These are phyloP conservation scores for Metschnikowia continentalis DNA, from an alignment of 805 yeast species.

Conservation along the genomic window DNA sequence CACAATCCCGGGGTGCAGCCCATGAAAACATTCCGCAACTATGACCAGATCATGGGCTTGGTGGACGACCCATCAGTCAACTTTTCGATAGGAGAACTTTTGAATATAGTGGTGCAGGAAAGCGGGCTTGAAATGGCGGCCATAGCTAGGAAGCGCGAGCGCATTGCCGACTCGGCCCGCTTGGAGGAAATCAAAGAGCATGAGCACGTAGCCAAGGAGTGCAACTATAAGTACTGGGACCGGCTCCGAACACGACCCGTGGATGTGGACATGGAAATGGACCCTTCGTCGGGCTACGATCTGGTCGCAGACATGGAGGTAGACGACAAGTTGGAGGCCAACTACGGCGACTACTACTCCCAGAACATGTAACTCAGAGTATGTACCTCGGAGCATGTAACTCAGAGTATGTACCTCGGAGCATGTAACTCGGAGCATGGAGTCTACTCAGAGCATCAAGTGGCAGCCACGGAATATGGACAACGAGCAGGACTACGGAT, in stretches of 20 bases:
- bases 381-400: no score
- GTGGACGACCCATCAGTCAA: conserved; percentile 16
- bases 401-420: no score
- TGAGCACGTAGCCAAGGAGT: conserved; percentile 17
- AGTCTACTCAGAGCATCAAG: no score
- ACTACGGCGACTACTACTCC: conserved; percentile 13
- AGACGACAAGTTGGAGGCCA: conserved; percentile 7
- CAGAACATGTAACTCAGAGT: not conserved
- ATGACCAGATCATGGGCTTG: conserved; percentile 23
- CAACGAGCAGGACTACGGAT: not conserved
- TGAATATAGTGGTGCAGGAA: conserved; percentile 25
- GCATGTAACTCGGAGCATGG: not conserved
- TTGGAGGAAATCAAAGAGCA: conserved; percentile 16
- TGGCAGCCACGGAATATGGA: not conserved
- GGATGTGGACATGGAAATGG: conserved; percentile 29
- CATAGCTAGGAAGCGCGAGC: conserved; percentile 12
- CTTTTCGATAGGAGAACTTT: conserved; percentile 22
- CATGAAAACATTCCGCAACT: conserved; percentile 19
- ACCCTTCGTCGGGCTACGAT: conserved; percentile 3
- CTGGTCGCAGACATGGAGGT: conserved; percentile 9
- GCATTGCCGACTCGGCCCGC: conserved; percentile 7
- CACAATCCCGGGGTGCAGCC: conserved; percentile 6
- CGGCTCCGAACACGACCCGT: conserved; percentile 19
- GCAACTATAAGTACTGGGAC: conserved; percentile 37
- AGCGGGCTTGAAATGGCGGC: conserved; percentile 20